phyloP scores from a whole-genome alignment of 176 grass and related monocot genomes.

The Oryza officinalis region DNA sequence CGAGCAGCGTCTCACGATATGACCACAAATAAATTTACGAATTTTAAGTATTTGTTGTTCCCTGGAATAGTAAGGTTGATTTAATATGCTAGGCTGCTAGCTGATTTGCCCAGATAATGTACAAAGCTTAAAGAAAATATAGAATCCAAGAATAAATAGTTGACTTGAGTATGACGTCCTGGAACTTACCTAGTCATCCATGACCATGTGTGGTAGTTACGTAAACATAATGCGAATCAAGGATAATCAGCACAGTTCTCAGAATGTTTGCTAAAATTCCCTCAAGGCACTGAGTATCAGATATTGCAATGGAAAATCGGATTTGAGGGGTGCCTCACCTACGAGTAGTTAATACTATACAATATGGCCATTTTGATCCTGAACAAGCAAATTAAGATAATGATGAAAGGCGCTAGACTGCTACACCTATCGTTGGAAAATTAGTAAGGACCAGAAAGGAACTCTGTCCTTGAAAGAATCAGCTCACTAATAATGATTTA shows the following conservation, averaged over 20 bases:
- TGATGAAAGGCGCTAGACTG: not conserved
- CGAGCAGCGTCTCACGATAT: not conserved
- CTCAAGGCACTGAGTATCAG: too few relatives aligned
- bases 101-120: not conserved
- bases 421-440: not conserved
- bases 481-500: not conserved
- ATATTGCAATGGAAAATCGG: too few relatives aligned
- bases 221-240: not conserved
- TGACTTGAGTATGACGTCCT: not conserved
- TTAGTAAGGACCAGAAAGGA: not conserved
- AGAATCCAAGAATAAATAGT: not conserved
- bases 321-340: not conserved
- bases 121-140: not conserved
- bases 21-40: not conserved
- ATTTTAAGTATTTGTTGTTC: not conserved
- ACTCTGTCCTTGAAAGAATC: not conserved
- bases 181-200: not conserved
- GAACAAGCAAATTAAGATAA: not conserved
- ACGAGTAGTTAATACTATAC: not conserved
- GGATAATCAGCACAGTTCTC: not conserved
- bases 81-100: not conserved
- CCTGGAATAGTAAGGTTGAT: not conserved
- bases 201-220: not conserved
- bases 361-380: not conserved
- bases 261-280: not conserved